Evolutionary conservation across 2,329 filamentous ascomycete genomes (phyloP), one percentile per base, ranked within the genome.

Genomic region (Alternaria metachromatica): DNA sequence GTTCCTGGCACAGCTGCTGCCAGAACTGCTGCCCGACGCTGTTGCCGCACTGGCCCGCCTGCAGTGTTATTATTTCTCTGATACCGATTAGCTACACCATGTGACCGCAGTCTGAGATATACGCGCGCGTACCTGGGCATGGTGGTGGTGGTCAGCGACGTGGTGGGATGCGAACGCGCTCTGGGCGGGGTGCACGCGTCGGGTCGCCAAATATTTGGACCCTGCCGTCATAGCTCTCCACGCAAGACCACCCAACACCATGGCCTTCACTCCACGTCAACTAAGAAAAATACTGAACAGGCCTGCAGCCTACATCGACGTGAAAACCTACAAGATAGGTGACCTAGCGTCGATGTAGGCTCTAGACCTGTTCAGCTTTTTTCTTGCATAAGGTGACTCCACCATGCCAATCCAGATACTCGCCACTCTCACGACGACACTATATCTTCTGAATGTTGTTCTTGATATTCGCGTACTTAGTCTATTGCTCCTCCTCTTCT

Each of bases 1-100:
- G 96, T 83, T 99, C 96, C 80, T 95, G 92, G 82, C 96, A 99
- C 64, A 98, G 88, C 83, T 98, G 96, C 81, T 98, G 95, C 96
- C 96, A 99, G 84, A 99, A 99, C 80, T 98, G 93, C 77, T 93
- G 95, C 64, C 96, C 96, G 80, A 98, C 95, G 89, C 94, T 97
- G 85, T 98, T 98, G 88, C 95, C 96, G 87, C 96, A 98, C 84
- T 98, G 96, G 87, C 96, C 96, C 70, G 96, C 95, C 84, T 99
- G 96, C 76, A 99, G 92, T 67, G 96, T 99, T 82, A 99, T 99
- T 77, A 99, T 99, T 88, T 99, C 96, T 83, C 96, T 97, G 74
- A 2, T 7, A 8, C 21, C 6, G 21, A 46, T 73, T n/a, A 72
- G 66, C 55, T 26, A 46, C 43, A 37, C 25, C 18, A 43, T 23